Conservation (phyloP, 2,329 filamentous ascomycete species). For the Fusarium sacchari region DNA sequence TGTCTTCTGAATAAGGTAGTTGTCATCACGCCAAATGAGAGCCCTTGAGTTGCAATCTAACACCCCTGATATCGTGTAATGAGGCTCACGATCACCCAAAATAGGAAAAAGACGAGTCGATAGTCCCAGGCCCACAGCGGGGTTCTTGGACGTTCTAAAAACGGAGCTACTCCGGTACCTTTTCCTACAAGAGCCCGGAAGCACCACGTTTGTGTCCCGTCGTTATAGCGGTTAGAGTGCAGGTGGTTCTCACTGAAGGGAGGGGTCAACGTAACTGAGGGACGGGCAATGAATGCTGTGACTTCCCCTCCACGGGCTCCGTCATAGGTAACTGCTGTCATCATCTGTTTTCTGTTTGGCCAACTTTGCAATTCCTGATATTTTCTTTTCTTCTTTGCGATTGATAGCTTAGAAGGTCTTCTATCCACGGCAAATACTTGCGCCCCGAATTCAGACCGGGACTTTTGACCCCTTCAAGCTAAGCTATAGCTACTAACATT, state of each 20-base stretch:
- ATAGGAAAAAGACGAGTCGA: conserved; percentile 10
- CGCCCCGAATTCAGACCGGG: not conserved
- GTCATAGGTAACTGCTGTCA: conserved; percentile 22
- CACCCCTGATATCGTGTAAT: conserved; percentile 26
- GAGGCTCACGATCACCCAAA: conserved; percentile 28
- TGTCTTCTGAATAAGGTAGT: too few relatives aligned
- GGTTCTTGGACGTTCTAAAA: conserved; percentile 7
- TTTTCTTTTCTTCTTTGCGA: not conserved
- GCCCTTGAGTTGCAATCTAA: conserved; percentile 1
- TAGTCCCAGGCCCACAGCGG: conserved; percentile 31
- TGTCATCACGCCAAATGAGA: not conserved
- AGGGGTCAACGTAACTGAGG: not conserved
- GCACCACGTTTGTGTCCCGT: not conserved
- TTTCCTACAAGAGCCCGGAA: conserved; percentile 15
- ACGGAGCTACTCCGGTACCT: conserved; percentile 25
- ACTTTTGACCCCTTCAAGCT: not conserved
- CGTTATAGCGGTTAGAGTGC: not conserved
- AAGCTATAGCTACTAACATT: not conserved
- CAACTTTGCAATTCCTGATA: not conserved
- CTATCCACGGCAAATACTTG: not conserved
- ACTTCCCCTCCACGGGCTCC: conserved; percentile 13
- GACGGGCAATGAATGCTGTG: not conserved
- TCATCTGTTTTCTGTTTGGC: conserved; percentile 14
- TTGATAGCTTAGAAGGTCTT: not conserved
- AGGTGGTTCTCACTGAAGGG: not conserved